phyloP scores from a whole-genome alignment of 306 rosid genomes.

The Delonix regia region DNA sequence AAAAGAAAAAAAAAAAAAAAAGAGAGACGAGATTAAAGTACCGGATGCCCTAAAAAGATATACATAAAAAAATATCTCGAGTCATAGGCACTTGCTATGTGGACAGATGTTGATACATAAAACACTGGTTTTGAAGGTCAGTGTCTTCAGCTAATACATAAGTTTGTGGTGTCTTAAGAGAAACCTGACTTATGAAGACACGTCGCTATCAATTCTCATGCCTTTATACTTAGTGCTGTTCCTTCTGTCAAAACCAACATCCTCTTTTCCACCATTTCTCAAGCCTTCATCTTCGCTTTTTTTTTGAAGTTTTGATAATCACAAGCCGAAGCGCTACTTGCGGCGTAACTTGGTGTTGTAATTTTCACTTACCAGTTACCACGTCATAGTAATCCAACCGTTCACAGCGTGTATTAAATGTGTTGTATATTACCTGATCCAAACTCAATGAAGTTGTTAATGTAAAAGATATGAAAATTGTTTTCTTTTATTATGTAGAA shows the following conservation, averaged over 20 bases:
- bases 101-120: neutral
- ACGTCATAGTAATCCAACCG: no score
- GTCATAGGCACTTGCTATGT: neutral
- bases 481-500: no score
- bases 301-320: neutral
- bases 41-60: neutral
- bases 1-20: no score
- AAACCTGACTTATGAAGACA: neutral
- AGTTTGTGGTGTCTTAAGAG: neutral
- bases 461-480: no score
- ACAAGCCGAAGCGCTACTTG: neutral
- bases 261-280: neutral
- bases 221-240: neutral
- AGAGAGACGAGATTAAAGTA: neutral
- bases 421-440: no score
- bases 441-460: no score
- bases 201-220: neutral
- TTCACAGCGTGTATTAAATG: no score
- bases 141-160: neutral
- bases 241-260: neutral
- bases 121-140: neutral
- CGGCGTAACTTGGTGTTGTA: neutral
- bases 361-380: no score
- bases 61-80: neutral
- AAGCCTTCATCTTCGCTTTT: neutral